These are phyloP conservation scores for Manihot esculenta DNA, from an alignment of 441 rosid genomes.

Conservation along the genomic window DNA sequence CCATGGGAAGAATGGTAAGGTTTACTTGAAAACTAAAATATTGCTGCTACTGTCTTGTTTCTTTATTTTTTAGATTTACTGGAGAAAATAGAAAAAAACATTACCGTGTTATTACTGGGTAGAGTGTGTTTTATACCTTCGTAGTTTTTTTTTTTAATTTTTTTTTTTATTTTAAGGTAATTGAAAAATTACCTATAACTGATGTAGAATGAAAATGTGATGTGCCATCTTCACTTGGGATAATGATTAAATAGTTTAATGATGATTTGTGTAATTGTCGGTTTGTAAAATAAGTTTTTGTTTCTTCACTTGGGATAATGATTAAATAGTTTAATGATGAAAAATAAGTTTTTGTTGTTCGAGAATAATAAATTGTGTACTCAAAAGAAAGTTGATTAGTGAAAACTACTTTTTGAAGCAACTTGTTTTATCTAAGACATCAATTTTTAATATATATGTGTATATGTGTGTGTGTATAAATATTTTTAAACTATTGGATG, in stretches of 20 bases:
- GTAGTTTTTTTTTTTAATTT: no score
- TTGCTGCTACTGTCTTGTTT: slow-evolving; percentile 11
- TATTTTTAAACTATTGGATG: no score
- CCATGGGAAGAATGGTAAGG: slow-evolving; percentile 39
- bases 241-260: background rate
- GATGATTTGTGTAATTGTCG: background rate
- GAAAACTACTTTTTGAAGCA: no score
- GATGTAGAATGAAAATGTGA: background rate
- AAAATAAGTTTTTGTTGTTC: no score
- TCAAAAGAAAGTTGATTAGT: no score
- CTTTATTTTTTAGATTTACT: background rate
- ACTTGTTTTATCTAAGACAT: no score
- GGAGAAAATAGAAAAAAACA: background rate
- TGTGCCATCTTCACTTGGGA: background rate
- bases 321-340: background rate
- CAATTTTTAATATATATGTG: no score
- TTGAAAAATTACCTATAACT: background rate
- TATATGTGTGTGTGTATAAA: no score
- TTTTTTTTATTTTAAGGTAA: background rate
- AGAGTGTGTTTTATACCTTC: background rate
- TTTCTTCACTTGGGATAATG: background rate
- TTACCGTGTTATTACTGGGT: background rate
- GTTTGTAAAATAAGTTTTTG: background rate
- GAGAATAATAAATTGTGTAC: no score
- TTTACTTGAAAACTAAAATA: background rate